These are phyloP conservation scores for Malus orientalis DNA, from an alignment of 306 rosid species.

Conservation along the genomic window DNA sequence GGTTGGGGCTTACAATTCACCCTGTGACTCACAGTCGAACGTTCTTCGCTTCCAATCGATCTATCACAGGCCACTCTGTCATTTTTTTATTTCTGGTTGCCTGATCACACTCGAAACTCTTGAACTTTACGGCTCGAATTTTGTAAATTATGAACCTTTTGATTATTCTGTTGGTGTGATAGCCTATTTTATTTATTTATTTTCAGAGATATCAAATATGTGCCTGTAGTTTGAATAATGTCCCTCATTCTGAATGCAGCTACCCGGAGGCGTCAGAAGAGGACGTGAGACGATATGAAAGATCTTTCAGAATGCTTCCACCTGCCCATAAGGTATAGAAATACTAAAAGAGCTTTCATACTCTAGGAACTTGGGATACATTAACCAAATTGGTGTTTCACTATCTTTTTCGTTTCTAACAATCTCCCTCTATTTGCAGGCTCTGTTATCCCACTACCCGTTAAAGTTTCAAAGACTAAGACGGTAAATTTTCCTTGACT, in stretches of 20 bases:
- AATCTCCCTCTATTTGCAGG: conserved; percentile 40
- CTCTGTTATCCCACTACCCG: conserved; percentile 59
- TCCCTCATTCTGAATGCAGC: conserved; percentile 26
- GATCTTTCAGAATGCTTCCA: conserved; percentile 69
- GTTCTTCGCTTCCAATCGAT: no score
- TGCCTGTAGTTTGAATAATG: neutral
- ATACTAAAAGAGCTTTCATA: neutral
- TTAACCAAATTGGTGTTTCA: neutral
- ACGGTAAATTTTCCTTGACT: conserved; percentile 27
- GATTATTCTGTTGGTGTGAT: neutral
- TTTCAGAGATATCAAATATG: neutral
- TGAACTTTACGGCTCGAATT: neutral
- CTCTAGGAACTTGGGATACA: neutral
- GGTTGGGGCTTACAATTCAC: no score
- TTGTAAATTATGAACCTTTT: neutral
- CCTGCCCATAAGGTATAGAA: conserved; percentile 69
- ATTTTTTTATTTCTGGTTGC: no score
- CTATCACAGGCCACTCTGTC: no score
- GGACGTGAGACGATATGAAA: conserved; percentile 79
- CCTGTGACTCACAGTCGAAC: no score
- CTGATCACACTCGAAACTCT: no score
- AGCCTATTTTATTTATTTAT: neutral
- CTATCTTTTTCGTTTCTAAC: conserved; percentile 1
- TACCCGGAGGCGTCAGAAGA: conserved; percentile 91
- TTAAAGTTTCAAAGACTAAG: conserved; percentile 61